phyloP scores from a whole-genome alignment of 441 rosid species.

The Adansonia rubrostipa region DNA sequence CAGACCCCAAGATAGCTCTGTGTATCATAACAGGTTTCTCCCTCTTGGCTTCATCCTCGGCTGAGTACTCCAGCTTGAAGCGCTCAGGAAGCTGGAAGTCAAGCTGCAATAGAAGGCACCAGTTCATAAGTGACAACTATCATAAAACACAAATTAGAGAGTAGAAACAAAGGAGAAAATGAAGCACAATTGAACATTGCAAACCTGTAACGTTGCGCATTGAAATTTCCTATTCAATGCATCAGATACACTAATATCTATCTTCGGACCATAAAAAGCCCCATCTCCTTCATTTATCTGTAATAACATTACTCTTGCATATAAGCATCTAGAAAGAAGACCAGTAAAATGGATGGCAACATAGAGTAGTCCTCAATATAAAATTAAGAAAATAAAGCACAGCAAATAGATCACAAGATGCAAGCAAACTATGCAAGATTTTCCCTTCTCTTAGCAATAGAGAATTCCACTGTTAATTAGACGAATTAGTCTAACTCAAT shows the following conservation, averaged over 20 bases:
- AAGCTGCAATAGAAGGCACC: conserved; percentile 60
- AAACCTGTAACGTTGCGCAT: conserved; percentile 62
- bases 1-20: conserved; percentile 95
- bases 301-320: conserved; percentile 24
- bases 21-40: conserved; percentile 93
- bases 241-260: conserved; percentile 95
- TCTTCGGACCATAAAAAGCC: conserved; percentile 98
- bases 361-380: background rate
- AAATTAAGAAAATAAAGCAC: conserved; percentile 8
- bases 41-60: conserved; percentile 83
- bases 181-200: conserved; percentile 1
- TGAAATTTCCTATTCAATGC: conserved; percentile 90
- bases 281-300: conserved; percentile 95
- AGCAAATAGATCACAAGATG: conserved; percentile 6
- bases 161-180: conserved; percentile 13
- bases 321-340: conserved; percentile 23
- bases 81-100: conserved; percentile 95
- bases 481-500: background rate
- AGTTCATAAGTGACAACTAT: conserved; percentile 26
- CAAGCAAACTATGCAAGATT: background rate
- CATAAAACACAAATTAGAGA: background rate
- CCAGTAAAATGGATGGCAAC: conserved; percentile 10
- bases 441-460: conserved; percentile 4
- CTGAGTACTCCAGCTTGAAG: conserved; percentile 79
- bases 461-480: background rate